These are phyloP conservation scores for Crithidia bombi DNA, from an alignment of 208 protist species.

Conservation along the genomic window DNA sequence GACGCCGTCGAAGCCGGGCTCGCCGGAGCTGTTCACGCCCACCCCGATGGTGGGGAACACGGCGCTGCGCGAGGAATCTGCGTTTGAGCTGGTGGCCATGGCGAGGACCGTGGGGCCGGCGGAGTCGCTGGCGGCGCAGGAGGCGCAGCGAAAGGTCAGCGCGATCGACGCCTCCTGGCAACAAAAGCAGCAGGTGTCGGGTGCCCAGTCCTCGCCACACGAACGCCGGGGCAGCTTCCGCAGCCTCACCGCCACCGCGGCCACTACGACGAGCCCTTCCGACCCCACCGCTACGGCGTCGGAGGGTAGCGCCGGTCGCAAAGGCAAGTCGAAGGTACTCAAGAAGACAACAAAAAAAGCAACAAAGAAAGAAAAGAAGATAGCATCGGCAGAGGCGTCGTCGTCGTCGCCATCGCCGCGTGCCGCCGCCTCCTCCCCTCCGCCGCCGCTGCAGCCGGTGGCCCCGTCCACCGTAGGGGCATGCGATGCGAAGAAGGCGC, in stretches of 20 bases:
- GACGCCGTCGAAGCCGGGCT: not conserved
- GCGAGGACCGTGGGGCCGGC: constrained; percentile 18
- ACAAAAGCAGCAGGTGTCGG: no score
- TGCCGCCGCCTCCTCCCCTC: not conserved
- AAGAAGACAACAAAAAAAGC: not conserved
- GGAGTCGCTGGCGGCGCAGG: constrained; percentile 15
- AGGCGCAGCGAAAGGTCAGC: constrained; percentile 12
- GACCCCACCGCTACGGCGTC: not conserved
- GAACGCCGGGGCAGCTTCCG: not conserved
- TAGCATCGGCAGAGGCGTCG: constrained; percentile 1
- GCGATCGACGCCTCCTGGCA: no score
- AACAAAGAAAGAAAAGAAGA: constrained; percentile 3
- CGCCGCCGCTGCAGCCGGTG: not conserved
- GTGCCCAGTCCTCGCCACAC: no score
- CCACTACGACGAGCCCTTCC: not conserved
- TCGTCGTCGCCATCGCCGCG: no score
- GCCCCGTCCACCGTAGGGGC: not conserved
- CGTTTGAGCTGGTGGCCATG: constrained; percentile 16
- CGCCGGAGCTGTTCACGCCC: constrained; percentile 11
- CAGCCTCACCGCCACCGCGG: not conserved
- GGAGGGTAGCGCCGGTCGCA: not conserved
- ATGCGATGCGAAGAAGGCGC: not conserved
- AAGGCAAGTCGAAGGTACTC: not conserved
- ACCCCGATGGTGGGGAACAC: not conserved
- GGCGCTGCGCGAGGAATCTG: not conserved